phyloP scores from a whole-genome alignment of 108 stramenopile species.

The Schizochytrium sp. region DNA sequence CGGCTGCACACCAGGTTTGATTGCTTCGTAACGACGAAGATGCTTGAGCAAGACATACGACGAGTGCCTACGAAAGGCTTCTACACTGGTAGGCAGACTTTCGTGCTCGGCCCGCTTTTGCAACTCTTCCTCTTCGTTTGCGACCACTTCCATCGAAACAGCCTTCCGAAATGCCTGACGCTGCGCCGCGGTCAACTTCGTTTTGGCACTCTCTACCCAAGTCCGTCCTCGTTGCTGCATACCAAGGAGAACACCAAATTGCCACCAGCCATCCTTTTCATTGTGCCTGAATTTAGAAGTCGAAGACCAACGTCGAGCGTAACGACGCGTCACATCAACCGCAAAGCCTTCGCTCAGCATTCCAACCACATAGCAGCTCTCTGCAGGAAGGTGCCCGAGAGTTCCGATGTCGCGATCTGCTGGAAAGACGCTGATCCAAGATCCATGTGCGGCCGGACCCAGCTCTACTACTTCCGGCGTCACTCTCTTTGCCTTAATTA shows the following conservation, averaged over 20 bases:
- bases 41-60: not conserved
- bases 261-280: slow-evolving; percentile 14
- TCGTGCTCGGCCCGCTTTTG: not conserved
- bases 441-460: not conserved
- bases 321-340: not conserved
- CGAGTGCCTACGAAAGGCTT: not conserved
- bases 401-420: not conserved
- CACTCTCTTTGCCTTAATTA: not conserved
- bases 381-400: not conserved
- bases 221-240: not conserved
- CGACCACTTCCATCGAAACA: not conserved
- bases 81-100: not conserved
- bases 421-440: not conserved
- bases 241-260: not conserved
- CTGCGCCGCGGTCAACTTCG: not conserved
- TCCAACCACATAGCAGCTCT: not conserved
- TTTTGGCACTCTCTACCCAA: not conserved
- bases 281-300: not conserved
- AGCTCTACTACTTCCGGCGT: not conserved
- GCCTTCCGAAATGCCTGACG: not conserved
- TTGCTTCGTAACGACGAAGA: not conserved
- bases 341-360: not conserved
- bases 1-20: not conserved
- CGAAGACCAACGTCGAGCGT: not conserved
- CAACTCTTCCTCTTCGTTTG: not conserved